phyloP scores from a whole-genome alignment of 2,329 filamentous ascomycete species.

The Fusarium setosum region DNA sequence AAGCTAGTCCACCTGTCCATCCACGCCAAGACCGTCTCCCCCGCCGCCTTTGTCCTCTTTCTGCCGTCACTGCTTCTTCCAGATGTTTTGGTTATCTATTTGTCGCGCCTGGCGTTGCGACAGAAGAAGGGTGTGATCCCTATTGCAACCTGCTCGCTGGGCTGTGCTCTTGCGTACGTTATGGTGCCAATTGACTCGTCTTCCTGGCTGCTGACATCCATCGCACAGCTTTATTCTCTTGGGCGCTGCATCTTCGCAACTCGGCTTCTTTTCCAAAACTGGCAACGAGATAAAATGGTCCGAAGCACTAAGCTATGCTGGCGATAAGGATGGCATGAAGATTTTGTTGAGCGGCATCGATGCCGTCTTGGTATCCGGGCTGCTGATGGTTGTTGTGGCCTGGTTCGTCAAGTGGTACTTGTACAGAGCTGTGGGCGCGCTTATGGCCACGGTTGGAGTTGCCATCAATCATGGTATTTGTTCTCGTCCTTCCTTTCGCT shows the following conservation, averaged over 20 bases:
- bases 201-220: neutral
- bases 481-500: neutral
- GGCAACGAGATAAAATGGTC: conserved; percentile 48
- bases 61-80: conserved; percentile 45
- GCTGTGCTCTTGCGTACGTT: conserved; percentile 42
- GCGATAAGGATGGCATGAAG: conserved; percentile 46
- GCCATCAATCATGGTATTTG: conserved; percentile 38
- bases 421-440: conserved; percentile 34
- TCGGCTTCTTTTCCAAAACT: conserved; percentile 47
- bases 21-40: conserved; percentile 41
- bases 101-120: conserved; percentile 43
- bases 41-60: conserved; percentile 40
- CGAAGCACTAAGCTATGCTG: conserved; percentile 44
- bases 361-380: conserved; percentile 37
- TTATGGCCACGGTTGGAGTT: conserved; percentile 33
- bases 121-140: conserved; percentile 40
- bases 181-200: neutral
- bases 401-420: conserved; percentile 41
- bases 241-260: conserved; percentile 45
- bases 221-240: conserved; percentile 40
- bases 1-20: conserved; percentile 46
- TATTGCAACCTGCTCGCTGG: conserved; percentile 36
- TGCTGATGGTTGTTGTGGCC: conserved; percentile 37
- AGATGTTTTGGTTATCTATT: conserved; percentile 41
- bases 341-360: conserved; percentile 46